Evolutionary conservation across 2,329 filamentous ascomycete genomes (phyloP).

Genomic region (Fusarium mundagurra): DNA sequence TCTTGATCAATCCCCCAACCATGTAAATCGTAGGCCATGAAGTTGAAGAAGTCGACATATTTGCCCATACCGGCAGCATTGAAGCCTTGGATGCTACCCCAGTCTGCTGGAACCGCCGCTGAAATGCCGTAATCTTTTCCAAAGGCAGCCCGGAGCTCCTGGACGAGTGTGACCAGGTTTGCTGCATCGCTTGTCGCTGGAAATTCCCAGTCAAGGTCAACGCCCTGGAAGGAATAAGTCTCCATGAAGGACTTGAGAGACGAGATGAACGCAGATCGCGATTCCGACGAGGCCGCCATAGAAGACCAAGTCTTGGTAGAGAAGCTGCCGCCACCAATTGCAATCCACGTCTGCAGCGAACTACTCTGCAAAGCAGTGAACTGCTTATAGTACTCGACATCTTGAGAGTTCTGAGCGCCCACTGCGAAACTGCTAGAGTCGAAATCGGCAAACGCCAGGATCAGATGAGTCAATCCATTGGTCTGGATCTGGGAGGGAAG

Average conservation of each 20-base stretch:
- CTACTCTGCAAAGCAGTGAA: neutral
- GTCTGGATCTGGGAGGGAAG: neutral
- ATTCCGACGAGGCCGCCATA: neutral
- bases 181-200: neutral
- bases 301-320: neutral
- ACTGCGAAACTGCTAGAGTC: neutral
- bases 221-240: neutral
- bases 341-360: neutral
- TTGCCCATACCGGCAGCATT: neutral
- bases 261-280: neutral
- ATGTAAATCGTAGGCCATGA: neutral
- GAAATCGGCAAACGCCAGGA: neutral
- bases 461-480: neutral
- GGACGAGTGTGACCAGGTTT: neutral
- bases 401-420: neutral
- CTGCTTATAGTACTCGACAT: neutral
- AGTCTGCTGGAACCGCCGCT: neutral
- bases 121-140: neutral
- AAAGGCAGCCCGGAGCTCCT: neutral
- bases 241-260: neutral
- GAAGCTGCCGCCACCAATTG: neutral
- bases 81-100: neutral
- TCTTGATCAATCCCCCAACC: neutral
- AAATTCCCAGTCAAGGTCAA: neutral
- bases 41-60: neutral